Conservation (phyloP, 192 early-diverging fungal genomes). For the Haplosporangium gracile region DNA sequence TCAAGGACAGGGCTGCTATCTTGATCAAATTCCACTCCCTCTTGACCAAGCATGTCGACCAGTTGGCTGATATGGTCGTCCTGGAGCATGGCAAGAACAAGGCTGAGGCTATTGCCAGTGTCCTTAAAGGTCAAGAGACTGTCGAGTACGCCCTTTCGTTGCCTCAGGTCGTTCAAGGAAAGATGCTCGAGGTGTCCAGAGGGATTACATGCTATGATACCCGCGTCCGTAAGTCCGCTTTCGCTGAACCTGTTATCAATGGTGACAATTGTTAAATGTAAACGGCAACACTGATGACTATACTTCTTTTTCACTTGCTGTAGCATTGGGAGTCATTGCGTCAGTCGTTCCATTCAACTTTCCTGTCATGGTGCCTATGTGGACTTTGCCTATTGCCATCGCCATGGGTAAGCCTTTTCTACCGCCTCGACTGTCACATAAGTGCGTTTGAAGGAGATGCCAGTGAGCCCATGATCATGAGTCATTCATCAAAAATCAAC, state of each 20-base stretch:
- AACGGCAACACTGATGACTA: neutral
- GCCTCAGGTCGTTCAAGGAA: slow-evolving; percentile 74
- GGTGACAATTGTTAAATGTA: neutral
- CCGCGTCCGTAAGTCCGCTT: slow-evolving; percentile 55
- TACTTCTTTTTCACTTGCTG: neutral
- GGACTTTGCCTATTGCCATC: slow-evolving; percentile 84
- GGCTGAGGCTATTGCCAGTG: slow-evolving; percentile 78
- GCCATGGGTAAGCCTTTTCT: slow-evolving; percentile 54
- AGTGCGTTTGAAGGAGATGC: neutral
- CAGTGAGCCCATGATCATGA: slow-evolving; percentile 47
- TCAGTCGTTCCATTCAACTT: slow-evolving; percentile 89
- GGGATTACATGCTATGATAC: slow-evolving; percentile 78
- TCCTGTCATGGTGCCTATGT: slow-evolving; percentile 89
- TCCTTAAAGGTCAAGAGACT: slow-evolving; percentile 84
- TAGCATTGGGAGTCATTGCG: slow-evolving; percentile 80
- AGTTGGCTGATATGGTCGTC: slow-evolving; percentile 80
- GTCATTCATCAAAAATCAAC: neutral
- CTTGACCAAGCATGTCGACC: slow-evolving; percentile 68
- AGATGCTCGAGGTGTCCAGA: slow-evolving; percentile 72
- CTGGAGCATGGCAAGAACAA: slow-evolving; percentile 86
- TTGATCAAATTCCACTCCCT: slow-evolving; percentile 72
- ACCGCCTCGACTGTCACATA: neutral
- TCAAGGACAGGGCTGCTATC: slow-evolving; percentile 77
- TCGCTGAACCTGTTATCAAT: neutral
- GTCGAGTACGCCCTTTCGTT: slow-evolving; percentile 81